Evolutionary conservation across 2,329 filamentous ascomycete species (phyloP), one percentile per base, ranked within the genome.

Genomic region (Fusarium nodosum): DNA sequence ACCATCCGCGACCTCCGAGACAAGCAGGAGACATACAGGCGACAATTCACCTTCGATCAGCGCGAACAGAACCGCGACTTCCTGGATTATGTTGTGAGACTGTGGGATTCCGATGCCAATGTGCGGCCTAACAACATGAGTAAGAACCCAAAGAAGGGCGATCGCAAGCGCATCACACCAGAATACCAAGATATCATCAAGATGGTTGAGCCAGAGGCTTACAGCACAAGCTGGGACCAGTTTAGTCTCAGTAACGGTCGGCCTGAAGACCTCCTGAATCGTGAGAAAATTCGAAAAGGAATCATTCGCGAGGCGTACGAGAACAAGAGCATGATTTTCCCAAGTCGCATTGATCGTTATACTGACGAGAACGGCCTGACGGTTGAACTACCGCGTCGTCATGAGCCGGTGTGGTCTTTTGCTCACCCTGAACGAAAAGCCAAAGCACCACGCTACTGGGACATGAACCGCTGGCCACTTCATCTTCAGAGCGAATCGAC

Each of bases 401-500:
- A 77, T 56, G 76, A 81, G 56, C 66, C 76, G 7, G 51, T 78
- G 22, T 78, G 77, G 77, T 67, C 75, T 12, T 78, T 78, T 71
- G 77, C 68, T 5, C 74, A 76, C 31, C 69, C 76, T 22, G 67
- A 56, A 20, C 67, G 64, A 7, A 70, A 64, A 24, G 57, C 28
- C 33, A 59, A 47, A 10, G 68, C 48, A 50, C 69, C 53, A 46
- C 66, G 72, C 8, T 86, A 79, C 72, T 87, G 84, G 76, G 74
- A 77, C 65, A 74, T 87, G 45, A 77, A 82, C 70, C 80, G 83
- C 39, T 87, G 85, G 85, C 84, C 84, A 36, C 44, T 82, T 22
- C 70, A 80, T 28, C 72, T 82, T 54, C 82, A 85, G 67, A 74
- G 15, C 52, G 67, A 20, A 79, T 83, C 56, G 36, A 55, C 22